Conservation (phyloP, 768 basidiomycete genomes). For the Cyclocybe cylindracea region DNA sequence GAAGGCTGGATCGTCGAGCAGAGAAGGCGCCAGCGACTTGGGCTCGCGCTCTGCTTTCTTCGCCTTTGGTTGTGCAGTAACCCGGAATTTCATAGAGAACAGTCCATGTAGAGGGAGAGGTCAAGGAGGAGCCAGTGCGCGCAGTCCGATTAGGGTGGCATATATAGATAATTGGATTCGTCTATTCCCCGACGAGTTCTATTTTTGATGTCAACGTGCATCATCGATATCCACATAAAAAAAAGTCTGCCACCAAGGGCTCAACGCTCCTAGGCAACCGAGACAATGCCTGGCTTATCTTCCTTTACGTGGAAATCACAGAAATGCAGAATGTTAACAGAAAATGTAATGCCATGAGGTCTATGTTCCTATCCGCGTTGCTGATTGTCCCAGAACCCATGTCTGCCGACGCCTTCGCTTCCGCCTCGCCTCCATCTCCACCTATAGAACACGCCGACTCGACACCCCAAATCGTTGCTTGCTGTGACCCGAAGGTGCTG, state of each 20-base stretch:
- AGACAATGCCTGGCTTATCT: too few species aligned
- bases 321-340: not conserved
- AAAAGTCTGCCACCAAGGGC: too few species aligned
- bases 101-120: slow-evolving; percentile 7
- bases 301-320: too few species aligned
- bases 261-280: too few species aligned
- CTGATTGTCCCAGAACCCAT: not conserved
- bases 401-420: slow-evolving; percentile 5
- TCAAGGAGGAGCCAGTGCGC: not conserved
- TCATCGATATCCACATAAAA: too few species aligned
- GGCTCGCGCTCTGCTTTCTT: slow-evolving; percentile 3
- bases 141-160: not conserved
- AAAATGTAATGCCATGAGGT: not conserved
- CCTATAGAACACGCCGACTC: not conserved
- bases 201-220: not conserved
- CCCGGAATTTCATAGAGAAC: slow-evolving; percentile 20
- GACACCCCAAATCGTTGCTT: slow-evolving; percentile 18
- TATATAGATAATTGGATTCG: too few species aligned
- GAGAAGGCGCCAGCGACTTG: slow-evolving; percentile 23
- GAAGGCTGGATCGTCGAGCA: slow-evolving; percentile 55
- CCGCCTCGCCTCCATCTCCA: not conserved
- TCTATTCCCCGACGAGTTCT: slow-evolving; percentile 3
- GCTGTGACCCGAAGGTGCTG: slow-evolving; percentile 17
- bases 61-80: slow-evolving; percentile 7
- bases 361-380: not conserved